A percentile compares a stretch with the other conserved stretches of the same genome.
These are phyloP conservation scores for Ceratocystis diversiconidia DNA, from an alignment of 2,329 filamentous ascomycete genomes.

Conservation along the genomic window DNA sequence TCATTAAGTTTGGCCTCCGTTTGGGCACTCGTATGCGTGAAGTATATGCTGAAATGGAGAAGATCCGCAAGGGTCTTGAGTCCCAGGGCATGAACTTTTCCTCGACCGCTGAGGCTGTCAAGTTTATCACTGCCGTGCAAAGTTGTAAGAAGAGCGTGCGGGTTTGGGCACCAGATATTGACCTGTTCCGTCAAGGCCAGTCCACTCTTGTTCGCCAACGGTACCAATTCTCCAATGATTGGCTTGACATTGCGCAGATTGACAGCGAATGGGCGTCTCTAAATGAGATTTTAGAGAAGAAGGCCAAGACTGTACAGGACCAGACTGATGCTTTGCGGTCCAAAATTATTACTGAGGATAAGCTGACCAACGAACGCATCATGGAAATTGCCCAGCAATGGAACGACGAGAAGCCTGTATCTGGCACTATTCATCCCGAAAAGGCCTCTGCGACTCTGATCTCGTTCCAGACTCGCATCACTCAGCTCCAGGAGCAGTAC, in stretches of 20 bases:
- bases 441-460: conserved; percentile 70
- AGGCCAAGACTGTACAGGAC: conserved; percentile 89
- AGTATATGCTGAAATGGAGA: conserved; percentile 80
- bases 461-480: conserved; percentile 73
- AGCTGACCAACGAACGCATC: conserved; percentile 79
- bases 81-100: conserved; percentile 83
- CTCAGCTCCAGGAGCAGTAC: conserved; percentile 70
- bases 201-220: conserved; percentile 81
- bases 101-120: conserved; percentile 90
- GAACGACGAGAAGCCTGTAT: conserved; percentile 95
- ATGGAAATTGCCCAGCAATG: conserved; percentile 71
- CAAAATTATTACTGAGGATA: conserved; percentile 90
- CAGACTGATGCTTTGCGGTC: conserved; percentile 89
- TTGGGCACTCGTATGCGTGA: conserved; percentile 85
- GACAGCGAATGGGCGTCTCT: conserved; percentile 91
- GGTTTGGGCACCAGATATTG: conserved; percentile 87
- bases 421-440: conserved; percentile 80
- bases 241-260: conserved; percentile 91
- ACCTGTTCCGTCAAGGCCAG: conserved; percentile 89
- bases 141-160: conserved; percentile 89
- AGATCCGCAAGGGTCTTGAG: conserved; percentile 79
- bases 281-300: conserved; percentile 80
- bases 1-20: conserved; percentile 80
- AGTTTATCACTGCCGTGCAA: conserved; percentile 96
- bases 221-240: conserved; percentile 85